Base-by-base conservation (phyloP, 768 basidiomycete species). In the Pleurotus djamor region DNA sequence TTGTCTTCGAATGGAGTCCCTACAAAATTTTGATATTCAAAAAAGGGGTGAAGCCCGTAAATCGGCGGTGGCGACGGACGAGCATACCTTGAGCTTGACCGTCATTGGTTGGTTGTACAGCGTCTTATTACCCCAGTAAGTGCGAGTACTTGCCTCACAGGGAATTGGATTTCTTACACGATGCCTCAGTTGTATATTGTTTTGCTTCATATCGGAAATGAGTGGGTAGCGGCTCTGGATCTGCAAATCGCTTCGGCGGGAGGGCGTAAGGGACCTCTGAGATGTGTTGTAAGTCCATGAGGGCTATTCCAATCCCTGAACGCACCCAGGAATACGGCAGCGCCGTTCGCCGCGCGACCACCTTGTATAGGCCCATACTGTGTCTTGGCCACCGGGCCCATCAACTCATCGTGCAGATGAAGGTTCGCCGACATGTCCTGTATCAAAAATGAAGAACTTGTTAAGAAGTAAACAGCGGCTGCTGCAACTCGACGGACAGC, bases 201-300 rank as follows among this genome's bases (percentile, higher is more conserved):
- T 79, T 87, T 13, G 74, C 69, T 47, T 83, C 79, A 60, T 91
- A 92, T 13, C 69, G 74, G 67, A 82, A 85, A 47, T 72, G 71
- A 3, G 72, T 52, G 1, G 89, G 85, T 4, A 92, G 71, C 0
- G 82, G 75, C 28, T 77, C 65, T 3, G 89, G 85, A 65, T 91
- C 85, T 51, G 84, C 72, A 64, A 91, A 92, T 28, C 89, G 79
- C 12, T 66, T 70, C 0, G 88, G 87, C 33, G 87, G 83, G 13
- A 88, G 69, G 2, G 86, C 89, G 66, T 88, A 92, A 4, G 89
- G 88, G 55, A 92, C 74, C 74, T 92, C 89, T 92, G 58, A 36
- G 48, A 12, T 49, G 28, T 6, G 43, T n/a, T 12, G 43, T 57
- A 41, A 58, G 43, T 16, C 14, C 43, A 33, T 36, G 14, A 21